phyloP scores from a whole-genome alignment of 768 basidiomycete genomes.

The Tulasnella sp. region DNA sequence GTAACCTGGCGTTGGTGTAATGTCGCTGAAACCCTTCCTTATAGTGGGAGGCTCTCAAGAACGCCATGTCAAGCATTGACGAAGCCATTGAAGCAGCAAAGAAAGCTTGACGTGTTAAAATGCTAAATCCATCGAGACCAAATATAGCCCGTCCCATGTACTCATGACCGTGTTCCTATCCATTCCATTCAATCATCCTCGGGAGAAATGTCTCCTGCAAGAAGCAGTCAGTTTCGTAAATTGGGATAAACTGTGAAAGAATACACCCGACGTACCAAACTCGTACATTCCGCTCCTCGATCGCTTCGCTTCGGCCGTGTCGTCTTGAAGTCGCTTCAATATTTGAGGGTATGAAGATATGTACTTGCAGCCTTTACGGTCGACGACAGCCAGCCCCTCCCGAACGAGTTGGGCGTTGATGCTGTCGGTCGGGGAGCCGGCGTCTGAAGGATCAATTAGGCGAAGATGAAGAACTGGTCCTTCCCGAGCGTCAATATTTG shows the following conservation, averaged over 20 bases:
- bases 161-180: neutral
- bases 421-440: constrained; percentile 67
- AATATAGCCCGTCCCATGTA: neutral
- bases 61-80: constrained; percentile 23
- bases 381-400: constrained; percentile 83
- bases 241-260: neutral
- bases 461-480: constrained; percentile 80
- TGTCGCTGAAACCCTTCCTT: neutral
- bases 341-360: constrained; percentile 69
- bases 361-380: constrained; percentile 77
- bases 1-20: no score
- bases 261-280: constrained; percentile 54
- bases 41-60: constrained; percentile 30
- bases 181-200: constrained; percentile 25
- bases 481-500: constrained; percentile 90
- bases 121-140: neutral
- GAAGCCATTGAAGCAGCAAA: constrained; percentile 14
- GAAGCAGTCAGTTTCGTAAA: neutral
- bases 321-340: constrained; percentile 63
- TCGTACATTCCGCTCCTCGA: constrained; percentile 85
- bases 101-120: neutral
- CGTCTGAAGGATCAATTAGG: constrained; percentile 86
- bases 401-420: constrained; percentile 88
- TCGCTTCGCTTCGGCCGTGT: constrained; percentile 66
- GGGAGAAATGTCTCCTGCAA: constrained; percentile 29